These are phyloP conservation scores for Aspergillus bridgeri DNA, from an alignment of 495 filamentous ascomycete genomes.

Conservation along the genomic window DNA sequence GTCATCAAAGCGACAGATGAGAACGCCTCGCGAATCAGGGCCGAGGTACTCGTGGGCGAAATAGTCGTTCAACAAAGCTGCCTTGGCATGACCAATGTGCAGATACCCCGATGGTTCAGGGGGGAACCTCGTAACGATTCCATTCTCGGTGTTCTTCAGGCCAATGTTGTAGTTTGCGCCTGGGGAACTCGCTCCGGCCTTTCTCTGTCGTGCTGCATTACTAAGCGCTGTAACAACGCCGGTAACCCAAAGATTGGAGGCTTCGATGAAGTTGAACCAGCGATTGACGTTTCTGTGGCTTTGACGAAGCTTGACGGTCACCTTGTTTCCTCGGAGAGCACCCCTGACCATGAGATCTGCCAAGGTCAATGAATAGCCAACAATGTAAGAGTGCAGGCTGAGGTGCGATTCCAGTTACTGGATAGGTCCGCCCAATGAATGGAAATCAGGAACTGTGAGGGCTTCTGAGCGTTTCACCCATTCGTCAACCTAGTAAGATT, in stretches of 20 bases:
- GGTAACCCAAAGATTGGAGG: slow-evolving; percentile 55
- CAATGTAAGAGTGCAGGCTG: slow-evolving; percentile 70
- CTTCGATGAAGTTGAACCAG: slow-evolving; percentile 79
- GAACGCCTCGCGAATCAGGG: slow-evolving; percentile 41
- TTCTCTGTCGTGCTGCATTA: slow-evolving; percentile 48
- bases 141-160: slow-evolving; percentile 70
- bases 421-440: slow-evolving; percentile 61
- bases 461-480: not conserved
- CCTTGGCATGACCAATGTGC: slow-evolving; percentile 83
- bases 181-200: slow-evolving; percentile 64
- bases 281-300: slow-evolving; percentile 66
- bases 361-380: slow-evolving; percentile 67
- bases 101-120: slow-evolving; percentile 90
- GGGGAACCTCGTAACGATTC: slow-evolving; percentile 80
- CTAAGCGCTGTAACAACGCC: slow-evolving; percentile 49
- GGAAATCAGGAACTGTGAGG: slow-evolving; percentile 50
- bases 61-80: slow-evolving; percentile 78
- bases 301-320: slow-evolving; percentile 69
- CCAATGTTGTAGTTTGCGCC: slow-evolving; percentile 76
- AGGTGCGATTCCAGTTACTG: slow-evolving; percentile 73
- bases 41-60: slow-evolving; percentile 81
- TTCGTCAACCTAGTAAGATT: slow-evolving; percentile 4
- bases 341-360: slow-evolving; percentile 72
- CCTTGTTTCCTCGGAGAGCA: slow-evolving; percentile 68
- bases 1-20: slow-evolving; percentile 69